Conservation (phyloP, 2,329 filamentous ascomycete species). For the Colletotrichum sp. region DNA sequence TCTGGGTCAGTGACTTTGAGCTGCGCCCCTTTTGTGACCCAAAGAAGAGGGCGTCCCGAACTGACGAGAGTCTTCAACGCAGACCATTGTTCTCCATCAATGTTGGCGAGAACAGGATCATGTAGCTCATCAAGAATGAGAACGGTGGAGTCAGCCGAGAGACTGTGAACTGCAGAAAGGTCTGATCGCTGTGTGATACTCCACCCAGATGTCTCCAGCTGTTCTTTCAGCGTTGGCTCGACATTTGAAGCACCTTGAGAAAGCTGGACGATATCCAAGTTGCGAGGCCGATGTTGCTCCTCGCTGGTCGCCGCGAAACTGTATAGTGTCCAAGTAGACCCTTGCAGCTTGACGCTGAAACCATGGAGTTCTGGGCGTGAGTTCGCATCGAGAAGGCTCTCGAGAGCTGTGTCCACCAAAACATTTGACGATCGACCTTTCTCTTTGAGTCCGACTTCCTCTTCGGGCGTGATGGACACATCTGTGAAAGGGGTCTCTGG, state of each 20-base stretch:
- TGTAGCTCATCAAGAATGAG: not conserved
- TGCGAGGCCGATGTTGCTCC: not conserved
- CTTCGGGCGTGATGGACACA: not conserved
- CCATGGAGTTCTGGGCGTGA: not conserved
- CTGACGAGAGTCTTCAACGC: constrained; percentile 24
- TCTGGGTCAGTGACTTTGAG: constrained; percentile 25
- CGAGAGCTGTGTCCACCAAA: not conserved
- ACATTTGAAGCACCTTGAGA: not conserved
- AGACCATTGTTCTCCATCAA: constrained; percentile 23
- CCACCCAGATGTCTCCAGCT: not conserved
- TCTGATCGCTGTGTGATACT: not conserved
- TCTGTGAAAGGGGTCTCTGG: not conserved
- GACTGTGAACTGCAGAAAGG: no score
- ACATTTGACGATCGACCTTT: not conserved
- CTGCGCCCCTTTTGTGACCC: constrained; percentile 30
- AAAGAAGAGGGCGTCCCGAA: constrained; percentile 24
- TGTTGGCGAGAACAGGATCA: not conserved
- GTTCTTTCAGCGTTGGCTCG: not conserved
- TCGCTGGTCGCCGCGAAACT: not conserved
- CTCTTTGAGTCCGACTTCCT: not conserved
- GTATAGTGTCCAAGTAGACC: not conserved
- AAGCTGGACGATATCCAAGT: not conserved
- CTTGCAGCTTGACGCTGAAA: not conserved
- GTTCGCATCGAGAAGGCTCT: not conserved
- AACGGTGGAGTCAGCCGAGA: not conserved